These are phyloP conservation scores for Penicillium aurantiogriseum DNA, from an alignment of 2,329 filamentous ascomycete species.

Conservation along the genomic window DNA sequence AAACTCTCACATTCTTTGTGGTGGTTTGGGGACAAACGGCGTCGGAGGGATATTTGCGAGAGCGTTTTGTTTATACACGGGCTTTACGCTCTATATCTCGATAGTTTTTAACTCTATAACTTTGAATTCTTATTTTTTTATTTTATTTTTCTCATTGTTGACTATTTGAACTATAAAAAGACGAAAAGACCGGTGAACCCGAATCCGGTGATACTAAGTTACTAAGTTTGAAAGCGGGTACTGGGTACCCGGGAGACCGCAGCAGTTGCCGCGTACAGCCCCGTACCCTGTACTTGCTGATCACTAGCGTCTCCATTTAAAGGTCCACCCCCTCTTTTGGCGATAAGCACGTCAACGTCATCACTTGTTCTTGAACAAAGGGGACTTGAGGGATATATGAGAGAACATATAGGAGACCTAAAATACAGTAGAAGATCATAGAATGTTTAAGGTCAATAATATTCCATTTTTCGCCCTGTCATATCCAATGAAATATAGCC, in stretches of 20 bases:
- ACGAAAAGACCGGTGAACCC: not conserved
- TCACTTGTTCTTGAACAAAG: constrained; percentile 1
- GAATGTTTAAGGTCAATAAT: not conserved
- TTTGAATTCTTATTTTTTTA: not conserved
- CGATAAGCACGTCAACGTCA: constrained; percentile 28
- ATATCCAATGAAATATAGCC: not conserved
- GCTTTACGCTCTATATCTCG: not conserved
- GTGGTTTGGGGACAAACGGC: constrained; percentile 12
- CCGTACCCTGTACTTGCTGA: constrained; percentile 11
- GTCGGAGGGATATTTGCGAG: constrained; percentile 12
- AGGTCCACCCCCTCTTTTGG: constrained; percentile 29
- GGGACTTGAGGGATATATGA: not conserved
- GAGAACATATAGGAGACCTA: not conserved
- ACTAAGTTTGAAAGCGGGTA: constrained; percentile 11
- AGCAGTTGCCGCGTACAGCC: constrained; percentile 3
- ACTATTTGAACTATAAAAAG: not conserved
- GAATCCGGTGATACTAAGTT: not conserved
- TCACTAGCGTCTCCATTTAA: constrained; percentile 7
- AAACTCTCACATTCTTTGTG: constrained; percentile 15
- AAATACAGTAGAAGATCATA: not conserved
- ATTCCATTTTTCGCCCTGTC: not conserved
- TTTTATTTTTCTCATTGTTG: not conserved
- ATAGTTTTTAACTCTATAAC: not conserved
- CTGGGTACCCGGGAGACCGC: constrained; percentile 5
- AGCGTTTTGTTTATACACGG: constrained; percentile 22